These are phyloP conservation scores for Erysimum cheiranthoides DNA, from an alignment of 345 rosid genomes.

Conservation along the genomic window DNA sequence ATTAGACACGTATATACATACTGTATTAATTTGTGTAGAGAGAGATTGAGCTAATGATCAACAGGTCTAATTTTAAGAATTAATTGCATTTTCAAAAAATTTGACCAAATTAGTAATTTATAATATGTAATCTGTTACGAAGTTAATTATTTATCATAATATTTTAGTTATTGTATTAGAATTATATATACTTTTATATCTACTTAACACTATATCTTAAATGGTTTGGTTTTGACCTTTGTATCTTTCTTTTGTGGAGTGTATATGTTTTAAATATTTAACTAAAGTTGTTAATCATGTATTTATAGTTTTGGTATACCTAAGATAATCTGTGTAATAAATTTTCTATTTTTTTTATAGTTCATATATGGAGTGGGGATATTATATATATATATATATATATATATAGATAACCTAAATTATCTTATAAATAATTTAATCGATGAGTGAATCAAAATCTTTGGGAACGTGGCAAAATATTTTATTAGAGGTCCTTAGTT, in stretches of 20 bases:
- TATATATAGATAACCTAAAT: neutral
- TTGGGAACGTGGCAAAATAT: conserved; percentile 15
- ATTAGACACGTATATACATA: neutral
- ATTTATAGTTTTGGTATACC: neutral
- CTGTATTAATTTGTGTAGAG: neutral
- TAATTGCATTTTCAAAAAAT: neutral
- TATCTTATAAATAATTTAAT: neutral
- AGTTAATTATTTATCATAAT: too few species aligned
- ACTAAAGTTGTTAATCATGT: neutral
- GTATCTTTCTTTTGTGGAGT: too few species aligned
- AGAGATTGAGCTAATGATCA: neutral
- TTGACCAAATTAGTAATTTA: neutral
- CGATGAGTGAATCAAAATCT: neutral
- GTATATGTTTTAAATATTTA: too few species aligned
- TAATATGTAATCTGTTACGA: neutral
- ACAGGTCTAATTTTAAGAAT: neutral
- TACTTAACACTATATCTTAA: too few species aligned
- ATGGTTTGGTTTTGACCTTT: neutral
- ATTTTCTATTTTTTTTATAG: neutral
- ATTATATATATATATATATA: neutral
- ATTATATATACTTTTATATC: too few species aligned
- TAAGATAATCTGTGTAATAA: neutral
- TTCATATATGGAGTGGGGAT: neutral
- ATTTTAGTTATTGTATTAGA: too few species aligned
- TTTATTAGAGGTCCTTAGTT: conserved; percentile 18